Base-by-base conservation (phyloP, 768 basidiomycete genomes). In the Rhodotorula diobovata region DNA sequence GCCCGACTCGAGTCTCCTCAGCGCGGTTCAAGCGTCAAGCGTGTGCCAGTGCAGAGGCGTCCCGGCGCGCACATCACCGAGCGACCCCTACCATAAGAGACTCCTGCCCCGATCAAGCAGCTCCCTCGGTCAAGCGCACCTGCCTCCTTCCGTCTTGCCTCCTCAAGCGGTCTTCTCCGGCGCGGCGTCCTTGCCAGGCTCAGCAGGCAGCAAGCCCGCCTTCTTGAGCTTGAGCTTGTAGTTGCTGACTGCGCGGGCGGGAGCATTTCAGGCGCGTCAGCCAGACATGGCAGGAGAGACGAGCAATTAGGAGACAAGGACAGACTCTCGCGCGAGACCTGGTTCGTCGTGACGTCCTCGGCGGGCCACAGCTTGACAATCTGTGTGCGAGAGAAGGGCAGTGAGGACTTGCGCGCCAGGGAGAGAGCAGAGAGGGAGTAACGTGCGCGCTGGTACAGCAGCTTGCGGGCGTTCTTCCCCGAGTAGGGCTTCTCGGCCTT, bases 401-500 rank as follows among this genome's bases (percentile, higher is more conserved):
- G n/a, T 45, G 7, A 59, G 10, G 8, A 23, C 28, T 34, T 4
- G 28, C 12, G 2, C 18, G 25, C 34, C 48, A 18, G 23, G 23
- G 57, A 8, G 39, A 25, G 34, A 21, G 35, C 54, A 28, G 0
- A 63, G 15, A 21, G 39, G 4, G 25, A n/a, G n/a, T n/a, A 61
- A 75, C 82, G 35, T 61, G 88, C 88, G 80, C 88, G 89, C 79
- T 91, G 88, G 81, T 93, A 94, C 15, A 93, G 80, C 12, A 83
- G 81, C 82, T 93, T 94, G 62, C 91, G 83, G 74, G 87, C 80
- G 2, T 89, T 89, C 80, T 93, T 91, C 75, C 90, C 89, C 76
- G 89, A 77, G 86, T 65, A 25, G 41, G 74, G 56, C 68, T 67
- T 66, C 66, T 76, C 63, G 23, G 53, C 61, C 64, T 70, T 35